Base-by-base conservation (phyloP, 23 red algal species). In the Chondrus crispus region DNA sequence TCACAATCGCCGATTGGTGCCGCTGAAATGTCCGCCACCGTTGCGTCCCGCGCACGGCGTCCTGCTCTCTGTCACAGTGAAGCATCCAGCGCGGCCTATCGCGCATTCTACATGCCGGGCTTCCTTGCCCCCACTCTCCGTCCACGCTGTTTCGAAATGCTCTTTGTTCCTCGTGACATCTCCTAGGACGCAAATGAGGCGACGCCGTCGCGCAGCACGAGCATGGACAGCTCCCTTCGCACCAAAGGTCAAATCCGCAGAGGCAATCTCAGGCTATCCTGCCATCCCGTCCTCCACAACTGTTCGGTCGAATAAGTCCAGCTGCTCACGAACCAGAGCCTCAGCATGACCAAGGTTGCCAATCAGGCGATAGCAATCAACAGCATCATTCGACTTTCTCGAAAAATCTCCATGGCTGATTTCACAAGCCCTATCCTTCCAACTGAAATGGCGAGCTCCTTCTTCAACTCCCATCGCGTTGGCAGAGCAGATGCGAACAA, bases 291-390 rank as follows among this genome's bases (percentile, higher is more conserved):
- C 93, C 40, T 96, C 80, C 32, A 85, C 52, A 22, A 87, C 72
- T 18, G 91, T 82, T 68, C 70, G 39, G 54, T 92, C 88, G 32
- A 81, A 29, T 64, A 77, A 58, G 36, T 88, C 63, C 19, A 98
- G 84, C 39, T 85, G 85, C 57, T 94, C 73, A 62, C 77, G 81
- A 14, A 98, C 53, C 44, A 98, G 60, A 24, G 37, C 29, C 60
- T 95, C 84, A 6, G 97, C 97, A 72, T 60, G 57, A n/a, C 85
- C 80, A 33, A 91, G 20, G 75, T 98, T 91, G 16, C 97, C 97
- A 49, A 95, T 94, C 22, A 98, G 85, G 24, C 94, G 88, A 84
- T 96, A 89, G 68, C 97, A 98, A 50, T 98, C 97, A 28, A 98
- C 85, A 22, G 94, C 70, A 72, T 98, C 93, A 58, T 98, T 94